These are phyloP conservation scores for Stephania yunnanensis DNA, from an alignment of 164 flowering plant species.

Conservation along the genomic window DNA sequence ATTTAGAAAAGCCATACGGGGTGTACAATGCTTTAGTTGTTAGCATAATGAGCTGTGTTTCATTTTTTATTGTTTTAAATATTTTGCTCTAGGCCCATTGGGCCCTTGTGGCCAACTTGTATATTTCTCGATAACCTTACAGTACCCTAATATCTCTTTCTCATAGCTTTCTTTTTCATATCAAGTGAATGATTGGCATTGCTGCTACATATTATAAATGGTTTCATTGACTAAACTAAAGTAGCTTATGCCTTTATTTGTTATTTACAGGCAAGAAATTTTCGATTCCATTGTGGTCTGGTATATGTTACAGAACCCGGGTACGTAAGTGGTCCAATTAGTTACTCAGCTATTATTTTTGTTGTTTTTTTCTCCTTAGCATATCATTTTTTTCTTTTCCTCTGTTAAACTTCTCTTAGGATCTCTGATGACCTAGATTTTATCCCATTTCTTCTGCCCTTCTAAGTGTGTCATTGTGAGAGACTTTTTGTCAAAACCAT, in stretches of 20 bases:
- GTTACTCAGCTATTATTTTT: neutral
- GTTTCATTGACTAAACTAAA: neutral
- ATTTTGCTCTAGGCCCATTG: too few species aligned
- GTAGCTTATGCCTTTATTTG: neutral
- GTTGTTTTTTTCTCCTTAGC: neutral
- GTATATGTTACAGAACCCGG: slow-evolving; percentile 92
- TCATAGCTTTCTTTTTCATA: neutral
- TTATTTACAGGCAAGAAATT: slow-evolving; percentile 79
- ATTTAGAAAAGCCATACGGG: too few species aligned
- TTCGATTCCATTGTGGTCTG: slow-evolving; percentile 83
- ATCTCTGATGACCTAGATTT: neutral
- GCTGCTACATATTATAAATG: neutral
- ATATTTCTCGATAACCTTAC: too few species aligned
- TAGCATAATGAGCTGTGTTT: too few species aligned
- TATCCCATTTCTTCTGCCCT: neutral
- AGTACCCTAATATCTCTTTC: too few species aligned
- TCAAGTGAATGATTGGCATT: neutral
- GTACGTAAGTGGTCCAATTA: slow-evolving; percentile 29
- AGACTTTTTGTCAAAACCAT: neutral
- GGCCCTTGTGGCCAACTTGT: too few species aligned
- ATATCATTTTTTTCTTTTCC: neutral
- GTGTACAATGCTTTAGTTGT: too few species aligned
- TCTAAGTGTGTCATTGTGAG: neutral
- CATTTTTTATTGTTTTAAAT: too few species aligned
- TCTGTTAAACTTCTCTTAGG: neutral